Percentiles rank a stretch among this genome's conserved stretches.
phyloP scores from a whole-genome alignment of 306 rosid species.

The Medicago lupulina region DNA sequence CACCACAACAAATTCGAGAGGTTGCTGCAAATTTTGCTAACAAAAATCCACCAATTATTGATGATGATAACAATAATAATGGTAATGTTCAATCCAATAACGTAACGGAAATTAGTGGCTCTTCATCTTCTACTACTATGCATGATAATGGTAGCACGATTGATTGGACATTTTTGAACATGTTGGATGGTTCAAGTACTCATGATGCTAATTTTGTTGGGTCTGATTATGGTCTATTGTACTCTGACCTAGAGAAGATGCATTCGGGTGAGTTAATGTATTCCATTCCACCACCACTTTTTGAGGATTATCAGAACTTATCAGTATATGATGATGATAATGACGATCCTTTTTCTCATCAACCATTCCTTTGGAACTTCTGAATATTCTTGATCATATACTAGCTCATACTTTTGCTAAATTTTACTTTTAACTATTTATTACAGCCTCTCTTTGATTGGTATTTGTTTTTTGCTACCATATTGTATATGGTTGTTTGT shows the following conservation, averaged over 20 bases:
- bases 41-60: background rate
- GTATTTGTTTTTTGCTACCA: slow-evolving; percentile 24
- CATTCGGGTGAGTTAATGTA: slow-evolving; percentile 48
- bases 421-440: background rate
- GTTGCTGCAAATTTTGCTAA: slow-evolving; percentile 64
- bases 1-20: slow-evolving; percentile 56
- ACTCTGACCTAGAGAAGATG: slow-evolving; percentile 46
- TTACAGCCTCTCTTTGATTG: background rate
- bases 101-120: background rate
- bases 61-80: background rate
- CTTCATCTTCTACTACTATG: slow-evolving; percentile 28
- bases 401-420: background rate
- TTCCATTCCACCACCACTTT: slow-evolving; percentile 30
- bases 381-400: background rate
- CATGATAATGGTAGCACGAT: background rate
- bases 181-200: slow-evolving; percentile 37
- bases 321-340: background rate
- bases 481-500: background rate
- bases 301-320: slow-evolving; percentile 10
- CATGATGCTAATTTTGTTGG: background rate
- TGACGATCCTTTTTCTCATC: slow-evolving; percentile 44
- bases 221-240: slow-evolving; percentile 20
- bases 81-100: background rate
- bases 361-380: slow-evolving; percentile 59
- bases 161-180: slow-evolving; percentile 66